These are phyloP conservation scores for Solanum rostratum DNA, from an alignment of 257 asterid species.

Conservation along the genomic window DNA sequence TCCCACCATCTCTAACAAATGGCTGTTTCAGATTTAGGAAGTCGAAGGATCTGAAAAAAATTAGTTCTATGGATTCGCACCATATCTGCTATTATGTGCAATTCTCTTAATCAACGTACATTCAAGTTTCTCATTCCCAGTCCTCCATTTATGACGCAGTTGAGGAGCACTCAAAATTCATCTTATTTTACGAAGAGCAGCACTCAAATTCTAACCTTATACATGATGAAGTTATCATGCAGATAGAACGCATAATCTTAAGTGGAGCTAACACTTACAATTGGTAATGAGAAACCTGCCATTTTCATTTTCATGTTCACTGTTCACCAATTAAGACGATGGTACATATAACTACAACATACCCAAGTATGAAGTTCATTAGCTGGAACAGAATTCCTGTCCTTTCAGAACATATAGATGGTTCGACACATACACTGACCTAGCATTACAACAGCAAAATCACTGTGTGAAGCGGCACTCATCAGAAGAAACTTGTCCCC, in stretches of 20 bases:
- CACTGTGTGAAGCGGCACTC: not conserved
- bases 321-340: not conserved
- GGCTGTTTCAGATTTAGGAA: too few species aligned
- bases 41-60: too few species aligned
- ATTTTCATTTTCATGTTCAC: not conserved
- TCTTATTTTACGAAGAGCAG: not conserved
- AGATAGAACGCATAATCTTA: not conserved
- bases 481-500: not conserved
- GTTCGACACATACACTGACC: not conserved
- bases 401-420: not conserved
- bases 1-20: not conserved
- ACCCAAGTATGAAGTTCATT: not conserved
- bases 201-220: not conserved
- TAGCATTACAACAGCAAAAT: not conserved
- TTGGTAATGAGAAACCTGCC: not conserved
- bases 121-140: not conserved
- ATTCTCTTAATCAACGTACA: not conserved
- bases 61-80: not conserved
- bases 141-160: not conserved
- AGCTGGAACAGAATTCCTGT: not conserved
- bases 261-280: not conserved
- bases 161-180: not conserved
- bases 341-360: not conserved
- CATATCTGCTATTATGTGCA: not conserved
- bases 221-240: not conserved